A percentile compares a stretch with the other conserved stretches of the same genome.
phyloP scores from a whole-genome alignment of 2,329 filamentous ascomycete genomes.

The Beauveria caledonica region DNA sequence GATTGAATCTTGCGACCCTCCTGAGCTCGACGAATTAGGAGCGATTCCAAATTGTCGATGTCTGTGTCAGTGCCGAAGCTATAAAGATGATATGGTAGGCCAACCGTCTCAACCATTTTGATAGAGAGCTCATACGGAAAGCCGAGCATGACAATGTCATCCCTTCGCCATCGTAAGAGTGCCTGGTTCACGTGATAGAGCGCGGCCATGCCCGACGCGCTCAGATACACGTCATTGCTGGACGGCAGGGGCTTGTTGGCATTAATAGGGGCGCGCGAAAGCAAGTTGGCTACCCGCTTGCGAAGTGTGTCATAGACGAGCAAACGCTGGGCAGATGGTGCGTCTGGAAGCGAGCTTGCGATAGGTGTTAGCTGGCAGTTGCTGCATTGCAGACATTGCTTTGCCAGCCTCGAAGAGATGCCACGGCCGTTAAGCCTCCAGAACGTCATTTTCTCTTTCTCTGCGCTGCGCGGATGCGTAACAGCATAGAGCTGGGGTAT shows the following conservation, averaged over 20 bases:
- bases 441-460: neutral
- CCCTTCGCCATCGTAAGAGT: conserved; percentile 16
- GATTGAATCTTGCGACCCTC: conserved; percentile 30
- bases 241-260: conserved; percentile 19
- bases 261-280: neutral
- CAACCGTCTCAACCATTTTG: conserved; percentile 32
- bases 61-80: conserved; percentile 28
- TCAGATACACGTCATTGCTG: conserved; percentile 36
- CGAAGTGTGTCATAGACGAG: neutral
- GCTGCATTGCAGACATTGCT: neutral
- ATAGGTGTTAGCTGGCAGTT: neutral
- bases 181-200: conserved; percentile 33
- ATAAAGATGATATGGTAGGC: conserved; percentile 32
- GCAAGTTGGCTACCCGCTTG: neutral
- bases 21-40: conserved; percentile 26
- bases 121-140: conserved; percentile 36
- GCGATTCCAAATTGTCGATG: conserved; percentile 31
- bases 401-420: neutral
- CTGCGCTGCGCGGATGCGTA: neutral
- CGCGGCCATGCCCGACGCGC: conserved; percentile 39
- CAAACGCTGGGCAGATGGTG: neutral
- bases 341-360: neutral
- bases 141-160: conserved; percentile 31
- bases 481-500: neutral
- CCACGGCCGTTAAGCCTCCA: neutral